Conservation (phyloP, 495 filamentous ascomycete species). For the Thermochaetoides thermophila region DNA sequence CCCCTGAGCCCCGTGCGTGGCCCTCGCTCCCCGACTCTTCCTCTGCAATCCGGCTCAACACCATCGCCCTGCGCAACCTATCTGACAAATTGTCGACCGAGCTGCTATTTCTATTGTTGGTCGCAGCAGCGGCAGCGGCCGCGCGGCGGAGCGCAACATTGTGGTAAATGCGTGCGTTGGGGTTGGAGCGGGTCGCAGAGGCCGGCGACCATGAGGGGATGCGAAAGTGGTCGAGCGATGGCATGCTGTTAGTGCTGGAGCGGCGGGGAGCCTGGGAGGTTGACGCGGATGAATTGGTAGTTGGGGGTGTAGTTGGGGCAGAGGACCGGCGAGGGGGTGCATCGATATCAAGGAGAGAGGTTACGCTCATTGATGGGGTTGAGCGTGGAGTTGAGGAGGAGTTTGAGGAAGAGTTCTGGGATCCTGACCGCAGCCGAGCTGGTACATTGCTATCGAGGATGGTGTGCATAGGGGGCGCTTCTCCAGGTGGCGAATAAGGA, state of each 20-base stretch:
- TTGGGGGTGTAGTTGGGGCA: neutral
- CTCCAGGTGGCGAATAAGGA: conserved; percentile 25
- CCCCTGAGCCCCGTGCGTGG: conserved; percentile 14
- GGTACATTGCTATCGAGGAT: neutral
- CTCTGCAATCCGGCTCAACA: conserved; percentile 22
- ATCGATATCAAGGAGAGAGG: conserved; percentile 7
- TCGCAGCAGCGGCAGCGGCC: conserved; percentile 12
- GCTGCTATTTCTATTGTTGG: conserved; percentile 4
- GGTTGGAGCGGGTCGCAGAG: conserved; percentile 24
- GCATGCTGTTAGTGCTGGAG: conserved; percentile 9
- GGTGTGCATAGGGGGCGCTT: too few relatives aligned
- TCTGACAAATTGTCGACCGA: conserved; percentile 7
- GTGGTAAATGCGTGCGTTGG: conserved; percentile 33
- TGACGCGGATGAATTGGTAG: conserved; percentile 21
- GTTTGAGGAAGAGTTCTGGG: neutral
- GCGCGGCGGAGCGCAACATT: conserved; percentile 33
- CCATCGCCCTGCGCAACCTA: conserved; percentile 9
- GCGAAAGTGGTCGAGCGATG: conserved; percentile 25
- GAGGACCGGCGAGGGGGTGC: conserved; percentile 1
- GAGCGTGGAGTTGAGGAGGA: neutral
- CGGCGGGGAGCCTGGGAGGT: conserved; percentile 18
- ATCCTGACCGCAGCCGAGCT: conserved; percentile 1
- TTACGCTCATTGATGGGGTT: conserved; percentile 1
- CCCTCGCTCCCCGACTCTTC: conserved; percentile 10
- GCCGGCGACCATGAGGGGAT: conserved; percentile 25